Evolutionary conservation across 208 protist genomes (phyloP).

Genomic region (Acanthamoeba lenticulata): DNA sequence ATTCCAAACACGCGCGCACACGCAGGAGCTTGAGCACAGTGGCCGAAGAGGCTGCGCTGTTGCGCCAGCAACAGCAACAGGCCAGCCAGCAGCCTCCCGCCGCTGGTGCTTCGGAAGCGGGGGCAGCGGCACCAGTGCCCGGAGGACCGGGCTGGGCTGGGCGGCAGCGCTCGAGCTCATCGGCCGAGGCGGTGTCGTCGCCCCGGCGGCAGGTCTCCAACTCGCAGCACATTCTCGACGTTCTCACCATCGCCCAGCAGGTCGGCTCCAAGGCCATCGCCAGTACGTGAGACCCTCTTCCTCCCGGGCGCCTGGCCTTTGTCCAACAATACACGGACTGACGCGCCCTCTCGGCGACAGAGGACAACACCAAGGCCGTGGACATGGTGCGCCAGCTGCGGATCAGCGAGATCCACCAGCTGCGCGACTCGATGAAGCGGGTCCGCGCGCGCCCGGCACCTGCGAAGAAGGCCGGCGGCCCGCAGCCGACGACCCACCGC

Average conservation of each 20-base stretch:
- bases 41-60: no score
- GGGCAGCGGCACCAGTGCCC: background rate
- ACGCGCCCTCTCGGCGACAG: background rate
- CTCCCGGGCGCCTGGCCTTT: background rate
- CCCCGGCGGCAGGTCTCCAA: background rate
- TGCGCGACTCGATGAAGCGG: background rate
- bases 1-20: no score
- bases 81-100: no score
- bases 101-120: no score
- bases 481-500: background rate
- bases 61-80: no score
- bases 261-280: constrained; percentile 23
- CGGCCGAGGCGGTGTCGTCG: no score
- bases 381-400: constrained; percentile 35
- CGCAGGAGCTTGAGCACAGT: no score
- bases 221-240: constrained; percentile 42
- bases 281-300: background rate
- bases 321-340: background rate
- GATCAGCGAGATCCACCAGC: background rate
- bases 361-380: background rate
- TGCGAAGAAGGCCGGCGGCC: background rate
- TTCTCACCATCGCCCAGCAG: constrained; percentile 7
- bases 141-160: background rate
- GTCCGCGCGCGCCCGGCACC: background rate
- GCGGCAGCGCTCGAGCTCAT: background rate